Percentiles rank a stretch among this genome's conserved stretches.
Evolutionary conservation across 208 protist genomes (phyloP).

Genomic region (Wallacemonas sp.): DNA sequence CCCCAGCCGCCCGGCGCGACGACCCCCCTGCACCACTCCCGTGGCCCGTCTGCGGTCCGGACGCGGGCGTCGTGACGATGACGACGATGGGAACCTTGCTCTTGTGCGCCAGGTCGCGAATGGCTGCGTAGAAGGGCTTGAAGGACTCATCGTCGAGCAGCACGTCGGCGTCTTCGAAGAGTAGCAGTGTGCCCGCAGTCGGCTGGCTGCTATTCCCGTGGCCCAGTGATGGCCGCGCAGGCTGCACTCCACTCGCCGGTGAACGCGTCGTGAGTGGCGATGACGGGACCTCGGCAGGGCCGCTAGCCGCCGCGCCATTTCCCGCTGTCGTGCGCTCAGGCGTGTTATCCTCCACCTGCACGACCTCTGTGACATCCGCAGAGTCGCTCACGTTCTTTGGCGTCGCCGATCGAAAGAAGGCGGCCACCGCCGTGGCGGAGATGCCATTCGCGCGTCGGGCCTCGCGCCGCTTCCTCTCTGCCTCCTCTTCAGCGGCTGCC

Average conservation of each 20-base stretch:
- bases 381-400: background rate
- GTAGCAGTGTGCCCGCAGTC: slow-evolving; percentile 45
- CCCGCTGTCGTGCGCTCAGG: background rate
- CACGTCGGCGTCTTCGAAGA: slow-evolving; percentile 85
- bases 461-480: slow-evolving; percentile 11
- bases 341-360: background rate
- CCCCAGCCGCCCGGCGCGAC: slow-evolving; percentile 12
- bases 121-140: slow-evolving; percentile 70
- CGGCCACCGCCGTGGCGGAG: slow-evolving; percentile 53
- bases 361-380: slow-evolving; percentile 2
- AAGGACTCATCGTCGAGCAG: slow-evolving; percentile 70
- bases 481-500: slow-evolving; percentile 13
- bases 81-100: slow-evolving; percentile 83
- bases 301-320: background rate
- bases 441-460: slow-evolving; percentile 60
- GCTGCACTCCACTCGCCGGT: no score
- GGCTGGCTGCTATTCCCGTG: background rate
- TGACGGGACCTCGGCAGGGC: background rate
- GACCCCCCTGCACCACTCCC: background rate
- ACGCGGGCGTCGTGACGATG: slow-evolving; percentile 46
- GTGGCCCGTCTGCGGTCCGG: background rate
- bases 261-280: background rate
- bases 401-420: slow-evolving; percentile 71
- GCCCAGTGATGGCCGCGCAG: no score
- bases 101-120: slow-evolving; percentile 67